phyloP scores from a whole-genome alignment of 352 stramenopile species.

The Pythium aphanidermatum region DNA sequence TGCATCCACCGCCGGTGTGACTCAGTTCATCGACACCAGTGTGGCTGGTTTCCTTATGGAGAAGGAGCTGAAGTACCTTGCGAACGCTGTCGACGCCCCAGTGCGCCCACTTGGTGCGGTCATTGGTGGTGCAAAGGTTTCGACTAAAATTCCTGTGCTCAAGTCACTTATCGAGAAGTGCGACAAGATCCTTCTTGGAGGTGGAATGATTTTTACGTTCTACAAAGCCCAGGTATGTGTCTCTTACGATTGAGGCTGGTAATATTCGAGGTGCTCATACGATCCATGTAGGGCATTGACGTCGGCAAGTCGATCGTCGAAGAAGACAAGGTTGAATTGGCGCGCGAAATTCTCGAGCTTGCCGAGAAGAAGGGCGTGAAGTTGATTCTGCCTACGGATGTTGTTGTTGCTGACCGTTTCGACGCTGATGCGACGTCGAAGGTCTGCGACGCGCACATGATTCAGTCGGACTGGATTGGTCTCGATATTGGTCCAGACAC shows the following conservation, averaged over 20 bases:
- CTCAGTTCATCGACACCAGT: constrained; percentile 90
- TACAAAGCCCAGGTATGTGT: constrained; percentile 90
- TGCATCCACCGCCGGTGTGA: constrained; percentile 96
- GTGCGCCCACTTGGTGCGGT: constrained; percentile 92
- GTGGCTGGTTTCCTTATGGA: constrained; percentile 96
- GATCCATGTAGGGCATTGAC: constrained; percentile 66
- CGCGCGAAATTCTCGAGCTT: constrained; percentile 87
- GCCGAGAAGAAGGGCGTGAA: constrained; percentile 85
- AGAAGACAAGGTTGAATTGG: constrained; percentile 92
- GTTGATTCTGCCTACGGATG: constrained; percentile 91
- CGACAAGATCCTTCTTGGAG: constrained; percentile 95
- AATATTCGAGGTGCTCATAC: not conserved
- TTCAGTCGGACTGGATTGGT: constrained; percentile 96
- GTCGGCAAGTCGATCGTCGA: constrained; percentile 95
- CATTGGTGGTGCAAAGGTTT: constrained; percentile 95
- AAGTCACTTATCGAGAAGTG: constrained; percentile 94
- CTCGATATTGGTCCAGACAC: constrained; percentile 81
- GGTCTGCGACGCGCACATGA: constrained; percentile 68
- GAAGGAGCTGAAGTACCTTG: constrained; percentile 97
- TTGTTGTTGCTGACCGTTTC: constrained; percentile 92
- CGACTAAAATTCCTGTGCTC: constrained; percentile 95
- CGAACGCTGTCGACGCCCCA: constrained; percentile 82
- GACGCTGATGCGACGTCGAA: constrained; percentile 56
- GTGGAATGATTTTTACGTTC: constrained; percentile 98
- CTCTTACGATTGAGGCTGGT: not conserved